Percentiles rank a stretch among this genome's conserved stretches.
Evolutionary conservation across 2,329 filamentous ascomycete genomes (phyloP).

Genomic region (Didymella exigua): DNA sequence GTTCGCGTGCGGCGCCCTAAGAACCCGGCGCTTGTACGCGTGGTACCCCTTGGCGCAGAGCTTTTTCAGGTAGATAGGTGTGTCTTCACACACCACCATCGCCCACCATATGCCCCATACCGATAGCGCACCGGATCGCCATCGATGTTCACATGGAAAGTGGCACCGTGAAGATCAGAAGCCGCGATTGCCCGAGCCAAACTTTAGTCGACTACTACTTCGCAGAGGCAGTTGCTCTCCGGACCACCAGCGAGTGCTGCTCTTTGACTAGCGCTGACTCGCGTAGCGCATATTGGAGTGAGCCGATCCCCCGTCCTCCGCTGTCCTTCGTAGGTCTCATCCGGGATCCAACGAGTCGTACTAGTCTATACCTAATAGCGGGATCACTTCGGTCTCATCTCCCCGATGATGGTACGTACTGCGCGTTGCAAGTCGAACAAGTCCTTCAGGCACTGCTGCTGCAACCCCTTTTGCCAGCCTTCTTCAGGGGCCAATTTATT

Average conservation of each 20-base stretch:
- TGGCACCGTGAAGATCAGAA: not conserved
- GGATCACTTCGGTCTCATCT: not conserved
- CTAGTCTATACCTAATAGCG: not conserved
- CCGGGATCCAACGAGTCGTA: not conserved
- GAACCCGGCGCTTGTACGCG: not conserved
- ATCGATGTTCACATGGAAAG: conserved; percentile 2
- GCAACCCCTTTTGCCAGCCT: not conserved
- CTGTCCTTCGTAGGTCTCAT: conserved; percentile 2
- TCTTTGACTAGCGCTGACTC: conserved; percentile 8
- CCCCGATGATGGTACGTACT: not conserved
- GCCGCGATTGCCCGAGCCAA: not conserved
- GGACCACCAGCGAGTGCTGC: not conserved
- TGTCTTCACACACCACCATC: not conserved
- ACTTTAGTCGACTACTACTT: conserved; percentile 4
- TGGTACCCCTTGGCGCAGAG: not conserved
- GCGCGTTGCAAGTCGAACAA: not conserved
- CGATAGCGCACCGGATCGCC: conserved; percentile 3
- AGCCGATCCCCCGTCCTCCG: conserved; percentile 2
- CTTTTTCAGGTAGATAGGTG: too few species aligned
- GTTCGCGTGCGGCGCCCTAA: not conserved
- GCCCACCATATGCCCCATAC: not conserved
- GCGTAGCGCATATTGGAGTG: not conserved
- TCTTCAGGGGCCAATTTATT: not conserved
- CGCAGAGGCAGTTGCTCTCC: not conserved
- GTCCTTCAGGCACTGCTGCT: not conserved